Percentiles rank a stretch among this genome's conserved stretches.
Conservation (phyloP, 176 grass and related monocot species). For the Zizania latifolia region DNA sequence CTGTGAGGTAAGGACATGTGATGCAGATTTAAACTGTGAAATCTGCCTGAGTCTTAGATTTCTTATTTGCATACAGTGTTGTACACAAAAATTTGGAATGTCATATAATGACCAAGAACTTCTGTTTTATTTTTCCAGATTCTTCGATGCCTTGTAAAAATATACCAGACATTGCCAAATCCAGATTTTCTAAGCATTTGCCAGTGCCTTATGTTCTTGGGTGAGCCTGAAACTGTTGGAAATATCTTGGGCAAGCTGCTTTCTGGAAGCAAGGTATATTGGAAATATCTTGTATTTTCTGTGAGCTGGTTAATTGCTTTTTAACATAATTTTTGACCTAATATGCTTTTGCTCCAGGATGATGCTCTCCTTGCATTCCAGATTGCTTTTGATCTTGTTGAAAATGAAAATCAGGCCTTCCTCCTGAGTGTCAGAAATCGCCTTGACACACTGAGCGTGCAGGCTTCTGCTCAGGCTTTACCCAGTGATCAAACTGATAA, state of each 20-base stretch:
- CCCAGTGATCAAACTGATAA: constrained; percentile 42
- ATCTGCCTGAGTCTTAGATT: not conserved
- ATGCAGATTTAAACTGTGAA: not conserved
- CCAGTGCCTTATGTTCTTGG: constrained; percentile 82
- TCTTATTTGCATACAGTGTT: not conserved
- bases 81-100: not conserved
- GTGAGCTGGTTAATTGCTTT: constrained; percentile 8
- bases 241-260: constrained; percentile 64
- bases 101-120: not conserved
- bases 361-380: constrained; percentile 77
- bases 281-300: constrained; percentile 45
- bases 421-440: constrained; percentile 49
- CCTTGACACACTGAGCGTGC: constrained; percentile 20
- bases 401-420: constrained; percentile 93
- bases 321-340: not conserved
- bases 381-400: constrained; percentile 75
- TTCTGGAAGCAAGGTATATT: constrained; percentile 51
- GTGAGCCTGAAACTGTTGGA: constrained; percentile 63
- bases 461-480: constrained; percentile 7
- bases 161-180: constrained; percentile 76
- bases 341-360: constrained; percentile 43
- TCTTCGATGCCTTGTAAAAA: constrained; percentile 82
- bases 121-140: constrained; percentile 42
- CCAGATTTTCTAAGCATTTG: constrained; percentile 89
- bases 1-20: constrained; percentile 51